These are phyloP conservation scores for Hymenoscyphus albidus DNA, from an alignment of 2,329 filamentous ascomycete species.

Conservation along the genomic window DNA sequence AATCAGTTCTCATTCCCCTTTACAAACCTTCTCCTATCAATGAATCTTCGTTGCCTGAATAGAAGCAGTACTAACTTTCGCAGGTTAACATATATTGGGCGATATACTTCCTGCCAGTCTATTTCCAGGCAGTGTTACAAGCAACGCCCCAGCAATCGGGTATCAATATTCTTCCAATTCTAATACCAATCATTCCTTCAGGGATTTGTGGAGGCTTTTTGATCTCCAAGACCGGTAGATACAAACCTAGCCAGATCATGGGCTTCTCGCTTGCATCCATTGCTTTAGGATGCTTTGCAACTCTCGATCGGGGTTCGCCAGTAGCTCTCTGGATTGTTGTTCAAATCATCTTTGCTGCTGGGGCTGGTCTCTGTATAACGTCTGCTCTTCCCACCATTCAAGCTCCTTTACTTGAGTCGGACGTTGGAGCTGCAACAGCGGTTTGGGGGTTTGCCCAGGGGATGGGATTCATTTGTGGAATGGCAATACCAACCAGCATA, in stretches of 20 bases:
- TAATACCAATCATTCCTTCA: slow-evolving; percentile 38
- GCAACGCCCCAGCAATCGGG: background rate
- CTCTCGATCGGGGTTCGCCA: slow-evolving; percentile 4
- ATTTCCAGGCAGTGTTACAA: slow-evolving; percentile 12
- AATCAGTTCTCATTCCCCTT: background rate
- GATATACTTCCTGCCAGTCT: slow-evolving; percentile 15
- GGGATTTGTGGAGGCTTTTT: slow-evolving; percentile 37
- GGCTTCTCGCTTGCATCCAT: slow-evolving; percentile 30
- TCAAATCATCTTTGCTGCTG: slow-evolving; percentile 39
- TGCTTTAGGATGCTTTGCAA: slow-evolving; percentile 39
- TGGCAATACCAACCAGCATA: slow-evolving; percentile 7
- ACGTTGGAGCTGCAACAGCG: slow-evolving; percentile 11
- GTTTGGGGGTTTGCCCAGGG: slow-evolving; percentile 11
- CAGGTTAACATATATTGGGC: slow-evolving; percentile 13
- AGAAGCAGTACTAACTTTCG: background rate
- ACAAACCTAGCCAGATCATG: slow-evolving; percentile 39
- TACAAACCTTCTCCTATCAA: too few species aligned
- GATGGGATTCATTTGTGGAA: slow-evolving; percentile 13
- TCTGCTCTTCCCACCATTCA: slow-evolving; percentile 13
- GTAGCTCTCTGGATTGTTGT: slow-evolving; percentile 40
- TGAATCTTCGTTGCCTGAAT: background rate
- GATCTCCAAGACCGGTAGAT: slow-evolving; percentile 39
- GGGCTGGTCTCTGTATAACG: slow-evolving; percentile 7
- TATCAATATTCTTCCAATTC: slow-evolving; percentile 33
- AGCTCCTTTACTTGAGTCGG: slow-evolving; percentile 9